A percentile compares a stretch with the other conserved stretches of the same genome.
These are phyloP conservation scores for Trametes cinnabarina DNA, from an alignment of 768 basidiomycete genomes.

Conservation along the genomic window DNA sequence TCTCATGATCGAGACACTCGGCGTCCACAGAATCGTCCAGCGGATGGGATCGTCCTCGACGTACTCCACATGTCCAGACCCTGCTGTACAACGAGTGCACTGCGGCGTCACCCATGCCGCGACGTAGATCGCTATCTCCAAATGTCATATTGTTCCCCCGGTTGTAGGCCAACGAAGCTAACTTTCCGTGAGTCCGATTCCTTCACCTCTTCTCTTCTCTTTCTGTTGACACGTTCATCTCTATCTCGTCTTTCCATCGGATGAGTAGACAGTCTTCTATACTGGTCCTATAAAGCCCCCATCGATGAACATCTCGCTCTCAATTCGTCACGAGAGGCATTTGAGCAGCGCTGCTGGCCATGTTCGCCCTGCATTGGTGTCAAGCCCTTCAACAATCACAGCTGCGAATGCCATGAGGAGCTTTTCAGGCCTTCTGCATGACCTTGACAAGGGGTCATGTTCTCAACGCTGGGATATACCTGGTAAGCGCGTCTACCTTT, in stretches of 20 bases:
- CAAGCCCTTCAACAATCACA: no score
- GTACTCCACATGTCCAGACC: slow-evolving; percentile 7
- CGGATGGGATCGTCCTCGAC: slow-evolving; percentile 10
- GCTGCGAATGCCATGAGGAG: no score
- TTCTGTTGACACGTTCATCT: slow-evolving; percentile 6
- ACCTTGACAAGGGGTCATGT: no score
- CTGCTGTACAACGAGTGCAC: neutral
- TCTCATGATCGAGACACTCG: neutral
- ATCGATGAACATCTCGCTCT: slow-evolving; percentile 8
- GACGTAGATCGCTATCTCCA: slow-evolving; percentile 8
- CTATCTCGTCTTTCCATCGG: neutral
- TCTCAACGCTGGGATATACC: neutral
- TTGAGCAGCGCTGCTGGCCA: no score
- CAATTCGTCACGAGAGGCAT: neutral
- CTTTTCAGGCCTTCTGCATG: no score
- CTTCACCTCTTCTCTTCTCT: slow-evolving; percentile 5
- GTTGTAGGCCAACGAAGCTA: neutral
- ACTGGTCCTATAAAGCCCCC: neutral
- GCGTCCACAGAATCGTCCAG: neutral
- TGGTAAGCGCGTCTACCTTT: neutral
- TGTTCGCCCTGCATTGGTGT: neutral
- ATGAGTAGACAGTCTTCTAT: no score
- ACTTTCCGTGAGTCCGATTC: slow-evolving; percentile 1
- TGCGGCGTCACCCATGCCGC: neutral
- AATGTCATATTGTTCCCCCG: slow-evolving; percentile 10